Base-by-base conservation (phyloP, 2,329 filamentous ascomycete species). In the Graphilbum sp. region DNA sequence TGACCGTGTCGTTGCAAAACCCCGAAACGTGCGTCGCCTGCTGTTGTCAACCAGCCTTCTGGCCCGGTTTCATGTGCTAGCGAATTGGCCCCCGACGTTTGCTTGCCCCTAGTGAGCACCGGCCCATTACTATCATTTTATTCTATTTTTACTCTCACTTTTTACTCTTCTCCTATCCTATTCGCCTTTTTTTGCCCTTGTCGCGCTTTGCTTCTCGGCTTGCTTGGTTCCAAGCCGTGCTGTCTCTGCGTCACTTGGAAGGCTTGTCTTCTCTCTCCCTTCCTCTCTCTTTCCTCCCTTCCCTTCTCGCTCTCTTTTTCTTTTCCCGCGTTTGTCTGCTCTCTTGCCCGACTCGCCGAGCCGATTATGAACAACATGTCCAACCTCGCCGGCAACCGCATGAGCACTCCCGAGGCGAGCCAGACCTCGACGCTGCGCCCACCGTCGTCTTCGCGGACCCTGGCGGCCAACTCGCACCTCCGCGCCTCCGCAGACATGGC, bases 401-500 rank as follows among this genome's bases (percentile, higher is more conserved):
- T 96, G 63, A 96, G 87, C 69, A 96, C 88, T 34, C 90, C 90
- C 39, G 90, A 96, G 65, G 84, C 81, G 38, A 80, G 78, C 50
- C 85, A 77, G 52, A 75, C 82, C 43, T 79, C 79, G 38, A 77
- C 84, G 46, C 77, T 94, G 52, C 81, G 88, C 44, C 84, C 87
- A 35, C 83, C 86, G 35, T 71, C 77, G 32, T 71, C 77, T 31
- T 80, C 87, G 47, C 75, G 88, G 49, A 72, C 79, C 33, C 67
- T 92, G 50, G 82, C 30, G 16, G 30, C n/a, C 16, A 79, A 88
- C n/a, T 25, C 40, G 59, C 83, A 90, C 56, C 76, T 98, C 45
- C 85, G 90, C 52, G 85, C 87, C 34, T 98, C 90, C 37, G 88
- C 90, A 51, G 90, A 98, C 57, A 93, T 96, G 82, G 82, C 85